Percentiles rank a stretch among this genome's conserved stretches.
phyloP scores from a whole-genome alignment of 2,329 filamentous ascomycete species.

The Phoma sp. region DNA sequence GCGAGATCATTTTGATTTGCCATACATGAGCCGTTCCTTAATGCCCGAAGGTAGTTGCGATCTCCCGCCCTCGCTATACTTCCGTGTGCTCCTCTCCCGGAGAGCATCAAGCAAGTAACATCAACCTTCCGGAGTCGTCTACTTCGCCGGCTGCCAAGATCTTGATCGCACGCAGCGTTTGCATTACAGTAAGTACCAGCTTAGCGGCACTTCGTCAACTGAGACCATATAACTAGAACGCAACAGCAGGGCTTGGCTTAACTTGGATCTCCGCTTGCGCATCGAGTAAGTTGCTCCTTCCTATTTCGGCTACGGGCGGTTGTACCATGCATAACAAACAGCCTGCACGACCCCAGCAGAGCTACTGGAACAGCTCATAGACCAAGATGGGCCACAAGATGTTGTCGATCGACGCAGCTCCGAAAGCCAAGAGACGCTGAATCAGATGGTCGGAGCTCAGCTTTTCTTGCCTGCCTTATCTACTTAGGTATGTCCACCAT shows the following conservation, averaged over 20 bases:
- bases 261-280: neutral
- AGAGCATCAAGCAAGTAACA: neutral
- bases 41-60: neutral
- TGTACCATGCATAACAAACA: neutral
- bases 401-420: neutral
- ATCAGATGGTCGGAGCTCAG: neutral
- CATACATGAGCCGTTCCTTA: neutral
- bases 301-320: neutral
- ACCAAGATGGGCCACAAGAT: neutral
- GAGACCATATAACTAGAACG: neutral
- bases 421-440: neutral
- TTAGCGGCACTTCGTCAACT: conserved; percentile 4
- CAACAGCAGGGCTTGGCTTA: conserved; percentile 1
- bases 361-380: neutral
- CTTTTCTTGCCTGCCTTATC: neutral
- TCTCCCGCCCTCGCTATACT: neutral
- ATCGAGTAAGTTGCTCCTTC: conserved; percentile 5
- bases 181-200: neutral
- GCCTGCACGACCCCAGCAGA: neutral
- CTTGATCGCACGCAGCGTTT: neutral
- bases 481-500: neutral
- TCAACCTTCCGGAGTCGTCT: conserved; percentile 1
- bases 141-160: conserved; percentile 9
- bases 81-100: neutral
- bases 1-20: neutral